A percentile compares a stretch with the other conserved stretches of the same genome.
Conservation (phyloP, 768 basidiomycete species). For the Kwoniella dejecticola region DNA sequence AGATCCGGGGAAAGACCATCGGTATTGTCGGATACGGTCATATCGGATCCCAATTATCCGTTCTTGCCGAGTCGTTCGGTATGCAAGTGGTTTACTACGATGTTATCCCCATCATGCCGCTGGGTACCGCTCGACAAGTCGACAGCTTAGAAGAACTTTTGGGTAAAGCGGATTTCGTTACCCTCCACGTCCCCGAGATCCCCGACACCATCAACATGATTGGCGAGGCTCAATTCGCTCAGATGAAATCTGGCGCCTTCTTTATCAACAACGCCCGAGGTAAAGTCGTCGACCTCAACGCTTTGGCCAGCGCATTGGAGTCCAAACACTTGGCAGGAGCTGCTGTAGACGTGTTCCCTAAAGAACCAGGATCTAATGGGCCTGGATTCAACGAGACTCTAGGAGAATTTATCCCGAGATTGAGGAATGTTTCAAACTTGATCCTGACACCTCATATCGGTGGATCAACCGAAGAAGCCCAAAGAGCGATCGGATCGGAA, state of each 20-base stretch:
- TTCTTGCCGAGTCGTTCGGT: conserved; percentile 93
- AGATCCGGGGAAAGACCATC: conserved; percentile 93
- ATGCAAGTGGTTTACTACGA: conserved; percentile 96
- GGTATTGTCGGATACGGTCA: conserved; percentile 99
- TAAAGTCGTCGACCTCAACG: conserved; percentile 90
- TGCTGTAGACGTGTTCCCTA: conserved; percentile 91
- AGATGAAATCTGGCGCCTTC: conserved; percentile 94
- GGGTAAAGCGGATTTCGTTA: conserved; percentile 82
- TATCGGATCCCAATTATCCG: conserved; percentile 94
- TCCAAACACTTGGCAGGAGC: conserved; percentile 87
- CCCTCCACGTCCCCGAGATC: conserved; percentile 93
- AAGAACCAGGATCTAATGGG: conserved; percentile 90
- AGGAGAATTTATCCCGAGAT: conserved; percentile 76
- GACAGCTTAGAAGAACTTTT: conserved; percentile 76
- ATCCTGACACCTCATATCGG: conserved; percentile 99
- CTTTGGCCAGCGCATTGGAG: conserved; percentile 75
- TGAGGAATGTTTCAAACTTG: conserved; percentile 79
- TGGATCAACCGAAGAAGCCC: conserved; percentile 98
- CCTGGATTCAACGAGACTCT: conserved; percentile 80
- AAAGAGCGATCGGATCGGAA: conserved; percentile 94
- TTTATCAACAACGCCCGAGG: conserved; percentile 98
- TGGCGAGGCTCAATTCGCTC: conserved; percentile 68
- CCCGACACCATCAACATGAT: conserved; percentile 97
- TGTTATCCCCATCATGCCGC: conserved; percentile 93
- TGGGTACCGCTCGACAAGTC: conserved; percentile 89